Conservation (phyloP, 163 green algal genomes). For the Prototheca wickerhamii region DNA sequence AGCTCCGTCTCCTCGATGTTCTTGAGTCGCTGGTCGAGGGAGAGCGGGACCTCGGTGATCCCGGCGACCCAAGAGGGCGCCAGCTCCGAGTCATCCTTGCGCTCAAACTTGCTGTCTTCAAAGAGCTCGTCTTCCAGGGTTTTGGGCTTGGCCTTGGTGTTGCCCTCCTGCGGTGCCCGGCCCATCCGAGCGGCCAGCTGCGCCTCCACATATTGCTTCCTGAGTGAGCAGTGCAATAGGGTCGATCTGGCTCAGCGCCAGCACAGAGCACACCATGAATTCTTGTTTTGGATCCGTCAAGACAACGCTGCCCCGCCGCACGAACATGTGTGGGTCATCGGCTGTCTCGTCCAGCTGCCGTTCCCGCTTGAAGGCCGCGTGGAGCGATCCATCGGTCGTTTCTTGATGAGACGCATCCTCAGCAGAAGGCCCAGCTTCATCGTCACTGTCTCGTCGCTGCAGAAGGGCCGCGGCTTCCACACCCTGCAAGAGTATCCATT, state of each 20-base stretch:
- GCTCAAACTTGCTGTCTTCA: not conserved
- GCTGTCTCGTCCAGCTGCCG: conserved; percentile 12
- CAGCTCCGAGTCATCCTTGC: conserved; percentile 14
- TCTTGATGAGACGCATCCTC: not conserved
- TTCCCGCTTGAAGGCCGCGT: conserved; percentile 38
- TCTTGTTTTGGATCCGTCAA: not conserved
- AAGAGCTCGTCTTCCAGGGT: not conserved
- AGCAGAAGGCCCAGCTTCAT: not conserved
- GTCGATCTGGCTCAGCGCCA: not conserved
- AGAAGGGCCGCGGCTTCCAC: conserved; percentile 15
- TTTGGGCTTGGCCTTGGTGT: conserved; percentile 6
- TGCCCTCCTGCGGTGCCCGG: not conserved
- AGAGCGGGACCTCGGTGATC: conserved; percentile 45
- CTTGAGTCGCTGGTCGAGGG: conserved; percentile 44
- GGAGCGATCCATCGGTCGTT: not conserved
- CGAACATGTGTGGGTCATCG: conserved; percentile 36
- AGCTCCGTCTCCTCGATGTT: conserved; percentile 57
- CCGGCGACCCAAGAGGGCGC: conserved; percentile 29
- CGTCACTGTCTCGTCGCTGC: not conserved
- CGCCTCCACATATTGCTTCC: conserved; percentile 41
- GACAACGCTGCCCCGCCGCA: not conserved
- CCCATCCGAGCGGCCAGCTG: conserved; percentile 41
- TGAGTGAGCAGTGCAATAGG: conserved; percentile 8
- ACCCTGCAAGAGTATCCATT: conserved; percentile 17
- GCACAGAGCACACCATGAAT: not conserved